Conservation (phyloP, 129 eudicot genomes). For the Smallanthus sonchifolius region DNA sequence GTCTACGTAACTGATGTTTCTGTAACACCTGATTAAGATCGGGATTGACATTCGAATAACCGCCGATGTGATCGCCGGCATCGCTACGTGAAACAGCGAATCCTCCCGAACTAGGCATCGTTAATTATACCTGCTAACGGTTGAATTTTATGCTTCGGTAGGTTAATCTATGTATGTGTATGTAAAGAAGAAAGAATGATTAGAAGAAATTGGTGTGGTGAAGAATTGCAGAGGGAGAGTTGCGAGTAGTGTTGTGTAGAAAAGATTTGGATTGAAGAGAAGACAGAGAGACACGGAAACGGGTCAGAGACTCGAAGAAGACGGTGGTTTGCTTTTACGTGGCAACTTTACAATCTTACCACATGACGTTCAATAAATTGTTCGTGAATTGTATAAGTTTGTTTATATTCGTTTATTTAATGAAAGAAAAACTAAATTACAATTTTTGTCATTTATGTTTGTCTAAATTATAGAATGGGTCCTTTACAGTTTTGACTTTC, state of each 20-base stretch:
- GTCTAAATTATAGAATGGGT: too few relatives aligned
- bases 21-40: conserved; percentile 8
- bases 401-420: too few relatives aligned
- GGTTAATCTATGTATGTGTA: background rate
- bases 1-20: conserved; percentile 14
- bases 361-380: too few relatives aligned
- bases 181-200: background rate
- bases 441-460: too few relatives aligned
- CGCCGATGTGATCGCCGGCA: conserved; percentile 32
- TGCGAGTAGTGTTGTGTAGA: too few relatives aligned
- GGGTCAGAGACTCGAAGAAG: background rate
- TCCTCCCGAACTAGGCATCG: conserved; percentile 48
- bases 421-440: too few relatives aligned
- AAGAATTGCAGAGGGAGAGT: too few relatives aligned
- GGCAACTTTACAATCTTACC: too few relatives aligned
- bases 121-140: background rate
- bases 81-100: conserved; percentile 40
- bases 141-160: background rate
- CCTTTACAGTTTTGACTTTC: too few relatives aligned
- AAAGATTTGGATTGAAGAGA: background rate
- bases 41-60: conserved; percentile 22
- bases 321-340: too few relatives aligned
- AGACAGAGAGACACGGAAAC: conserved; percentile 9
- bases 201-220: background rate
- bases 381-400: too few relatives aligned